These are phyloP conservation scores for Barbatosphaeria neglecta DNA, from an alignment of 495 filamentous ascomycete species.

Conservation along the genomic window DNA sequence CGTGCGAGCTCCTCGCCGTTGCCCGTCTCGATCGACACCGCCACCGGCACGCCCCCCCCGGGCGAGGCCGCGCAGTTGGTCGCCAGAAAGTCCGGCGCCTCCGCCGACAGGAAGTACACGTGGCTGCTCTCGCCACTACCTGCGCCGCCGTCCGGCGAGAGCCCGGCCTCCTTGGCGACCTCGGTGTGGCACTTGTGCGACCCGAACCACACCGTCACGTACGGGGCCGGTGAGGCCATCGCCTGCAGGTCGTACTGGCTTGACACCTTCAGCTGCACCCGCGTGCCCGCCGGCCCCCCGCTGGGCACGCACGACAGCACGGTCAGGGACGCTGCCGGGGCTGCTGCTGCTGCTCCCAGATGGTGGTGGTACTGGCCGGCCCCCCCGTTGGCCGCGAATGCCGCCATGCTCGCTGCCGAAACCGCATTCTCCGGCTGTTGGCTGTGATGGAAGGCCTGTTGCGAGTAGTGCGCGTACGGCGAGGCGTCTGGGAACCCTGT, in stretches of 20 bases:
- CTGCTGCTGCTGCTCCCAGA: too few relatives aligned
- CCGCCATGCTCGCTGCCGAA: conserved; percentile 37
- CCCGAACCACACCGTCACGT: conserved; percentile 64
- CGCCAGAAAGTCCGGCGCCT: conserved; percentile 56
- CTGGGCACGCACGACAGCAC: conserved; percentile 57
- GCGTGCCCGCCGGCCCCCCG: conserved; percentile 54
- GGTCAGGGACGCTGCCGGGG: conserved; percentile 40
- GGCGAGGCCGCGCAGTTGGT: conserved; percentile 56
- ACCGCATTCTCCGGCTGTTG: conserved; percentile 35
- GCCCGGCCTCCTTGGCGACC: conserved; percentile 41
- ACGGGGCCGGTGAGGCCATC: conserved; percentile 41
- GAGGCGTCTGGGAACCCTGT: conserved; percentile 39
- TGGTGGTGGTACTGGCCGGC: conserved; percentile 42
- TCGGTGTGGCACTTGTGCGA: conserved; percentile 52
- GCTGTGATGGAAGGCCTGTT: conserved; percentile 25
- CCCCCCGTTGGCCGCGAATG: conserved; percentile 40
- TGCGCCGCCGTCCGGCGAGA: conserved; percentile 47
- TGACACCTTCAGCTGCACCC: conserved; percentile 60
- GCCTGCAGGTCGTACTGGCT: conserved; percentile 55
- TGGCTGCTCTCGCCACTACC: too few relatives aligned
- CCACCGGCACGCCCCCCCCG: conserved; percentile 53
- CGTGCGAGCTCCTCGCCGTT: conserved; percentile 49
- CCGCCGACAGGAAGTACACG: conserved; percentile 61
- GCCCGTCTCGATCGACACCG: conserved; percentile 57
- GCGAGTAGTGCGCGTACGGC: conserved; percentile 31